Evolutionary conservation across 2,329 filamentous ascomycete species (phyloP).

Genomic region (Gaeumannomyces tritici): DNA sequence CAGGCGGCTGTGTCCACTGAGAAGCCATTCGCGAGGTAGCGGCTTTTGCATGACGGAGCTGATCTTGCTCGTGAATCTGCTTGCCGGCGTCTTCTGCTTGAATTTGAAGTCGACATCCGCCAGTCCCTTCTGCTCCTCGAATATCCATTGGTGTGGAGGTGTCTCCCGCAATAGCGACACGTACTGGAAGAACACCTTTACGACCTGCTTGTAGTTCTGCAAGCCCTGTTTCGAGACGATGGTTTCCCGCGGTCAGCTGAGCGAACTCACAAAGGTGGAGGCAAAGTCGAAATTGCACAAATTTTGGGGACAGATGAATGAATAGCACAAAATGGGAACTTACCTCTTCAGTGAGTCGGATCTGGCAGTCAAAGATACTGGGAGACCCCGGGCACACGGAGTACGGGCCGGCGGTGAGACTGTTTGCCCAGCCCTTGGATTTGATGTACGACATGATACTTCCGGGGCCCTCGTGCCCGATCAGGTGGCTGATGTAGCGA

Average conservation of each 20-base stretch:
- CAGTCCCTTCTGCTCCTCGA: constrained; percentile 82
- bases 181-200: constrained; percentile 84
- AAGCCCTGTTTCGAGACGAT: constrained; percentile 38
- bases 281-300: too few relatives aligned
- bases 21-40: constrained; percentile 73
- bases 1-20: constrained; percentile 70
- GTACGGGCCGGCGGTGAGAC: constrained; percentile 67
- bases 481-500: constrained; percentile 77
- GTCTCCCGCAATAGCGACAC: constrained; percentile 74
- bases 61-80: constrained; percentile 76
- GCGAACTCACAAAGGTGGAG: too few relatives aligned
- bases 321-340: constrained; percentile 8
- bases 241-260: neutral
- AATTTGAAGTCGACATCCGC: constrained; percentile 93
- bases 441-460: constrained; percentile 89
- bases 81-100: constrained; percentile 84
- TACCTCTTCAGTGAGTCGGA: constrained; percentile 76
- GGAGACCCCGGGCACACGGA: constrained; percentile 68
- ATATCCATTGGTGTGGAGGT: constrained; percentile 84
- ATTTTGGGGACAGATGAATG: neutral
- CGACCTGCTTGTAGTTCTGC: constrained; percentile 71
- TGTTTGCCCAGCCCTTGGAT: constrained; percentile 81
- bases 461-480: constrained; percentile 87
- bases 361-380: constrained; percentile 68
- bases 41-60: constrained; percentile 88